Percentiles rank a stretch among this genome's conserved stretches.
Evolutionary conservation across 805 yeast genomes (phyloP).

Genomic region (Candida morakotiae): DNA sequence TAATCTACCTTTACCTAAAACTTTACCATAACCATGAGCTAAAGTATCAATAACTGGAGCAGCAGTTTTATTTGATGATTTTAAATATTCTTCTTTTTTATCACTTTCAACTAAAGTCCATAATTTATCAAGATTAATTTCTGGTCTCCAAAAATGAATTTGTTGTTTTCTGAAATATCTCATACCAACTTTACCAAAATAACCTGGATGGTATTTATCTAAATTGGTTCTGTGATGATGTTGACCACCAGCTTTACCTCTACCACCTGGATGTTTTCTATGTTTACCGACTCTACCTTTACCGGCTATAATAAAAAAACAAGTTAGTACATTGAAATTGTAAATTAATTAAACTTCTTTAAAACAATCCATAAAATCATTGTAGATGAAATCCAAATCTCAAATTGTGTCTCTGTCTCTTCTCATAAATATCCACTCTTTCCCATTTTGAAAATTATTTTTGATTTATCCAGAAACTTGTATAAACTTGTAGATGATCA

Average conservation of each 20-base stretch:
- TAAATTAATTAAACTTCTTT: neutral
- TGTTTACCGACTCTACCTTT: constrained; percentile 99
- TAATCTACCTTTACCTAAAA: constrained; percentile 97
- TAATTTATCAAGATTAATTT: constrained; percentile 95
- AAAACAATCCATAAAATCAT: too few species aligned
- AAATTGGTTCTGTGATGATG: constrained; percentile 99
- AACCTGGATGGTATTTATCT: constrained; percentile 99
- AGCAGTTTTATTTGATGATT: constrained; percentile 77
- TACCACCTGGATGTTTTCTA: constrained; percentile 99
- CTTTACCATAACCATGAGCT: constrained; percentile 99
- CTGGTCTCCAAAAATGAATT: constrained; percentile 96
- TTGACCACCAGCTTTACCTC: constrained; percentile 99
- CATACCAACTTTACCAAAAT: constrained; percentile 99
- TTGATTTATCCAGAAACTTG: too few species aligned
- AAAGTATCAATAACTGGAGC: constrained; percentile 99
- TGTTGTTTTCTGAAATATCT: constrained; percentile 97
- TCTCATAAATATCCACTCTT: too few species aligned
- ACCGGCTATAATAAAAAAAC: constrained; percentile 68
- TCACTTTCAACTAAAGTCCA: constrained; percentile 95
- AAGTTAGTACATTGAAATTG: constrained; percentile 25
- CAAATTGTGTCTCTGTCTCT: too few species aligned
- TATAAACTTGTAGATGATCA: too few species aligned
- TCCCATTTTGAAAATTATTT: too few species aligned
- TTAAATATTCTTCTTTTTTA: constrained; percentile 89
- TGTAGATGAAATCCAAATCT: too few species aligned